Percentiles rank a stretch among this genome's conserved stretches.
phyloP scores from a whole-genome alignment of 2,329 filamentous ascomycete species.

The Seiridium unicorne region DNA sequence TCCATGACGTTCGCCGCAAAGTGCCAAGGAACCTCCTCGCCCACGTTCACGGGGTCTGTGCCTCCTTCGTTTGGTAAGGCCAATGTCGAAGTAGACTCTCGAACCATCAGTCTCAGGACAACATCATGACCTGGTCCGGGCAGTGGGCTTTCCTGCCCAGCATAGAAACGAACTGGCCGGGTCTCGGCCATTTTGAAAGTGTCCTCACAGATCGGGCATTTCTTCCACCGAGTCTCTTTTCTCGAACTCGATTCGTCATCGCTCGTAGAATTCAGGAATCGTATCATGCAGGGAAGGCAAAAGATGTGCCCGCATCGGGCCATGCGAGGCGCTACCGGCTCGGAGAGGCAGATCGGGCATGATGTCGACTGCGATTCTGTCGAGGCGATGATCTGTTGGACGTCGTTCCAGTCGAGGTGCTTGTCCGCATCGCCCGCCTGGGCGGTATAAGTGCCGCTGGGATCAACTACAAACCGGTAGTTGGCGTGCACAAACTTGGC shows the following conservation, averaged over 20 bases:
- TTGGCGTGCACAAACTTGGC: slow-evolving; percentile 92
- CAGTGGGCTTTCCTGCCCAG: slow-evolving; percentile 78
- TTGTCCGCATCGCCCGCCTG: slow-evolving; percentile 86
- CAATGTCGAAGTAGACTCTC: slow-evolving; percentile 77
- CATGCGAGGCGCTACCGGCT: slow-evolving; percentile 92
- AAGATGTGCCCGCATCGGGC: slow-evolving; percentile 97
- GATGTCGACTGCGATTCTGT: slow-evolving; percentile 83
- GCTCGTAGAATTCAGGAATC: slow-evolving; percentile 86
- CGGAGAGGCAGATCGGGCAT: slow-evolving; percentile 92
- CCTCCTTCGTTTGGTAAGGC: slow-evolving; percentile 81
- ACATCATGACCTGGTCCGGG: slow-evolving; percentile 86
- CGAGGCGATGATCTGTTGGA: slow-evolving; percentile 89
- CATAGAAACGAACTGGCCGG: slow-evolving; percentile 85
- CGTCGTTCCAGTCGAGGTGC: slow-evolving; percentile 85
- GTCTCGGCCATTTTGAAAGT: slow-evolving; percentile 89
- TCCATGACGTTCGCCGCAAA: slow-evolving; percentile 92
- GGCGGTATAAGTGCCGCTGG: slow-evolving; percentile 72
- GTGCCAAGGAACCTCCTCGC: slow-evolving; percentile 88
- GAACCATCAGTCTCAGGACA: slow-evolving; percentile 80
- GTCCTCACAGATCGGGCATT: slow-evolving; percentile 95
- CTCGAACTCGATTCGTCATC: slow-evolving; percentile 67
- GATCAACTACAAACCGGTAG: slow-evolving; percentile 93
- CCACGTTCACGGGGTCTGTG: slow-evolving; percentile 64
- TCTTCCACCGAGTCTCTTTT: slow-evolving; percentile 81
- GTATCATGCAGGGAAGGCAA: slow-evolving; percentile 87